Conservation (phyloP, 75 land plant genomes). For the Cunninghamia lanceolata region DNA sequence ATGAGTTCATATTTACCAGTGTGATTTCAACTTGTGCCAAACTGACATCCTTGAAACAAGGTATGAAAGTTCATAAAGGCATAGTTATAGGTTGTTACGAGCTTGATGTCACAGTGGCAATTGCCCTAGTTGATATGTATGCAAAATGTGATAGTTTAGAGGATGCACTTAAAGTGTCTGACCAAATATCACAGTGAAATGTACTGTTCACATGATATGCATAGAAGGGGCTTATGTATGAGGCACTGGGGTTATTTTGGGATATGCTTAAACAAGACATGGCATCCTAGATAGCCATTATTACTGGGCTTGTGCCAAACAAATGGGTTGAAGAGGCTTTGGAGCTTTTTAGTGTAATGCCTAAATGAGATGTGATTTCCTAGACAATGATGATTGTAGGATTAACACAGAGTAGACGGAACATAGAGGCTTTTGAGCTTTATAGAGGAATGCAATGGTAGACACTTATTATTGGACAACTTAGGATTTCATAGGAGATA, state of each 20-base stretch:
- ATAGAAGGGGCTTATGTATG: neutral
- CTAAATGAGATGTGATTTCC: too few species aligned
- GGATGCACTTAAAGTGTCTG: neutral
- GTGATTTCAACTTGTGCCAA: neutral
- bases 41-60: neutral
- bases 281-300: constrained; percentile 9
- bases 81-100: neutral
- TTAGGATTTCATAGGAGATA: too few species aligned
- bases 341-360: too few species aligned
- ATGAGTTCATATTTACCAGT: neutral
- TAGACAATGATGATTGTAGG: too few species aligned
- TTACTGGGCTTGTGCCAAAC: neutral
- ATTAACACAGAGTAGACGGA: too few species aligned
- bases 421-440: too few species aligned
- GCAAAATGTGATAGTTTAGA: neutral
- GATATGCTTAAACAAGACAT: neutral
- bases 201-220: neutral
- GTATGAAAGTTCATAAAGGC: neutral
- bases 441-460: too few species aligned
- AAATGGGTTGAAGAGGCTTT: too few species aligned
- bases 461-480: too few species aligned
- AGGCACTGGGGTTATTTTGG: too few species aligned
- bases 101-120: neutral
- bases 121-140: neutral
- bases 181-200: neutral